Percentiles rank a stretch among this genome's conserved stretches.
These are phyloP conservation scores for Leptographium procerum DNA, from an alignment of 2,329 filamentous ascomycete species.

Conservation along the genomic window DNA sequence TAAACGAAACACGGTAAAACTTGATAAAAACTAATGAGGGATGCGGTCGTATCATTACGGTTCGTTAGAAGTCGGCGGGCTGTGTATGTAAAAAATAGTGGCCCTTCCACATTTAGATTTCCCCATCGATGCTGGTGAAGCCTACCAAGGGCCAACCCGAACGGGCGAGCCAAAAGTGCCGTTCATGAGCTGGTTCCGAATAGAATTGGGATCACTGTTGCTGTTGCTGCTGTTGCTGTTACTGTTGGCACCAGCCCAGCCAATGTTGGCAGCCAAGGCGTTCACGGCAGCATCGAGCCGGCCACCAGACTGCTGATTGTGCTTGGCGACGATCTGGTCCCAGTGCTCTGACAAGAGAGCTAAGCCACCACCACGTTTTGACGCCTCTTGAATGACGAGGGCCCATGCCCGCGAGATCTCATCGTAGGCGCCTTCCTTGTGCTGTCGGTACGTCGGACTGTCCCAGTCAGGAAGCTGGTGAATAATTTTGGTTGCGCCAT, in stretches of 20 bases:
- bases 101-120: no score
- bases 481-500: conserved; percentile 81
- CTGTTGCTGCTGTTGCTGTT: conserved; percentile 35
- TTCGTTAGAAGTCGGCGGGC: conserved; percentile 4
- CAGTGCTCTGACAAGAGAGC: conserved; percentile 73
- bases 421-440: conserved; percentile 93
- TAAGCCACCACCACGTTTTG: conserved; percentile 84
- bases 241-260: conserved; percentile 59
- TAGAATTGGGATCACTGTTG: conserved; percentile 41
- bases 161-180: conserved; percentile 50
- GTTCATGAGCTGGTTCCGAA: conserved; percentile 50
- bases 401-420: conserved; percentile 93
- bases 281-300: conserved; percentile 70
- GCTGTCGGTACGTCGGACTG: conserved; percentile 73
- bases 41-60: conserved; percentile 7
- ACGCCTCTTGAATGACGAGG: conserved; percentile 78
- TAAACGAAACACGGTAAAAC: background rate
- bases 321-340: conserved; percentile 78
- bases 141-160: conserved; percentile 50
- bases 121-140: background rate
- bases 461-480: conserved; percentile 88
- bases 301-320: conserved; percentile 78
- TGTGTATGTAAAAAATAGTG: no score
- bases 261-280: conserved; percentile 61
- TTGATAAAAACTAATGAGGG: background rate